phyloP scores from a whole-genome alignment of 306 rosid genomes.

The Astragalus membranaceus region DNA sequence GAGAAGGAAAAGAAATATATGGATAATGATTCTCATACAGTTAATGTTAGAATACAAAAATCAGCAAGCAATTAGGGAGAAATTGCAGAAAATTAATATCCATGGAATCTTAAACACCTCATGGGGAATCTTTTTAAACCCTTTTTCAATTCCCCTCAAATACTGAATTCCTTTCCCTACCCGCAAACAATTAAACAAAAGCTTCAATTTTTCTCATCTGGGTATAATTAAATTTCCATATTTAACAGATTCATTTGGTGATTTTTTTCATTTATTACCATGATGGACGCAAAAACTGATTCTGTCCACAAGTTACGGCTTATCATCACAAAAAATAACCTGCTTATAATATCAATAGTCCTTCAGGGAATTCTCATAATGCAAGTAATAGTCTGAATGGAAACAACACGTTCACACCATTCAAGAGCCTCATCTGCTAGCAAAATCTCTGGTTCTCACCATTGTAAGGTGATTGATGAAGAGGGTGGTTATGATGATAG shows the following conservation, averaged over 20 bases:
- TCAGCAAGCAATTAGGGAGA: no score
- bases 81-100: no score
- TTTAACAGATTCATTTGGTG: neutral
- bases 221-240: slow-evolving; percentile 16
- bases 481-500: slow-evolving; percentile 43
- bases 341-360: slow-evolving; percentile 67
- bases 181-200: slow-evolving; percentile 6
- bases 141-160: neutral
- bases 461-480: slow-evolving; percentile 46
- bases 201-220: neutral
- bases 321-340: slow-evolving; percentile 62
- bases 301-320: slow-evolving; percentile 63
- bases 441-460: slow-evolving; percentile 51
- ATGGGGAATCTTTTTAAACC: no score
- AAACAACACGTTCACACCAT: slow-evolving; percentile 61
- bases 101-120: no score
- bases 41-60: no score
- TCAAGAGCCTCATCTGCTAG: slow-evolving; percentile 65
- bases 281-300: slow-evolving; percentile 64
- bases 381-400: slow-evolving; percentile 60
- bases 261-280: neutral
- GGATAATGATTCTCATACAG: no score
- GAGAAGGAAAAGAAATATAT: no score
- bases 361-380: slow-evolving; percentile 81
- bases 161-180: neutral